Evolutionary conservation across 192 early-diverging fungal species (phyloP), one percentile per base, ranked within the genome.

Genomic region (Backusella tarrabulga): DNA sequence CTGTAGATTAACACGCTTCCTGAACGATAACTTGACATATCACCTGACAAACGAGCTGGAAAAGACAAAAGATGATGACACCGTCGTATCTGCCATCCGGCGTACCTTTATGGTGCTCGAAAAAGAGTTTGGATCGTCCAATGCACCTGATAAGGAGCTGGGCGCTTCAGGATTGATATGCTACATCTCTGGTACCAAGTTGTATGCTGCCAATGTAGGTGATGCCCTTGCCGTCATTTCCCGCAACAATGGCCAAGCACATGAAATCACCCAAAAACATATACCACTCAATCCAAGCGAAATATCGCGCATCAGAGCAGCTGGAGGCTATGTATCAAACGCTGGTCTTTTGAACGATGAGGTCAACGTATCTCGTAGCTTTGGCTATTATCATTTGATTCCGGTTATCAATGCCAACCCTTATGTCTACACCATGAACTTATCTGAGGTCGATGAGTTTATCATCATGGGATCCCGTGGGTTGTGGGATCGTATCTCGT

Each of bases 181-280:
- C 1, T 97, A 95, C 73, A 89, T 97, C 66, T 86, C 89, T n/a
- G 91, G 93, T 11, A 88, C 84, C 29, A 93, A 86, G 23, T 77
- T 96, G 44, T 96, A 95, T 76, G 91, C 94, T 12, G 93, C 95
- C 17, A 96, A 95, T 77, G 91, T 94, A 17, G 95, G 96, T 26
- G 95, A 97, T 81, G 90, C 90, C 1, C 81, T 94, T 38, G 94
- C 91, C 4, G 92, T 96, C 36, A 82, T 96, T 36, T 93, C 93
- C 26, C 60, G 77, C 3, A 90, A 91, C 29, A 91, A 86, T 44
- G 90, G 94, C 23, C 86, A 82, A 2, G 90, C 90, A 6, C 72
- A 90, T 14, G 85, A 93, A 67, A 85, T 97, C 36, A 88, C 93
- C 0, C 86, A 87, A 75, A 91, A 93, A 29, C 94, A 95, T 74